These are phyloP conservation scores for Colletotrichum gigasporum DNA, from an alignment of 2,329 filamentous ascomycete genomes.

Conservation along the genomic window DNA sequence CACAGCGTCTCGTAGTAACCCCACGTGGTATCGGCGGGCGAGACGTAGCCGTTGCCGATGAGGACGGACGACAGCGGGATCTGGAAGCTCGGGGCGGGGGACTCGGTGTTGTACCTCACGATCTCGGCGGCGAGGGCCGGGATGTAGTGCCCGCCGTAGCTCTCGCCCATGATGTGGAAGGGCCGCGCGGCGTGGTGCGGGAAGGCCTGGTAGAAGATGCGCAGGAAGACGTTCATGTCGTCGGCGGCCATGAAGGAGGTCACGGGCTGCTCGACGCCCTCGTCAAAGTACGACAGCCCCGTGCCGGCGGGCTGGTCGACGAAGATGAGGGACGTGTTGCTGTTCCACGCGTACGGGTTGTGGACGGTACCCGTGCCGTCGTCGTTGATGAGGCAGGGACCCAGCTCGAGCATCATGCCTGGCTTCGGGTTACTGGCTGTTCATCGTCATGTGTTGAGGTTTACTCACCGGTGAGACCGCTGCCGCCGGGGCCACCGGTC, in stretches of 20 bases:
- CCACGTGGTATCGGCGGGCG: constrained; percentile 31
- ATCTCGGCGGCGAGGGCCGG: constrained; percentile 54
- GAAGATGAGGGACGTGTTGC: constrained; percentile 48
- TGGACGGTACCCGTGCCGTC: constrained; percentile 25
- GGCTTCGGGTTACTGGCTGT: not conserved
- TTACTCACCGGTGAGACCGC: constrained; percentile 56
- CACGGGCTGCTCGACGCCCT: constrained; percentile 37
- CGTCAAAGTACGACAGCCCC: constrained; percentile 58
- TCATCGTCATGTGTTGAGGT: not conserved
- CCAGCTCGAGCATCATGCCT: constrained; percentile 31
- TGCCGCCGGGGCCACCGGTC: constrained; percentile 67
- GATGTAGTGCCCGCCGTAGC: constrained; percentile 59
- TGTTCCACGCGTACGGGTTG: constrained; percentile 33
- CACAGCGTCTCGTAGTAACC: constrained; percentile 34
- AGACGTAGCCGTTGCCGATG: constrained; percentile 55
- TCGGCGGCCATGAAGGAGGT: constrained; percentile 53
- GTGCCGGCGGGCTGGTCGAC: constrained; percentile 66
- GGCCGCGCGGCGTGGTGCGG: constrained; percentile 47
- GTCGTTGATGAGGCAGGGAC: constrained; percentile 30
- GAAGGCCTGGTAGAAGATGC: constrained; percentile 56
- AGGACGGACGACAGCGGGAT: constrained; percentile 54
- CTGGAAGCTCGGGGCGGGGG: constrained; percentile 47
- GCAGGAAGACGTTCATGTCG: constrained; percentile 60
- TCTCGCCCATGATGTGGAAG: constrained; percentile 59
- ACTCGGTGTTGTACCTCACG: constrained; percentile 51